phyloP scores from a whole-genome alignment of 2,329 filamentous ascomycete species.

The Neodidymelliopsis sp. region DNA sequence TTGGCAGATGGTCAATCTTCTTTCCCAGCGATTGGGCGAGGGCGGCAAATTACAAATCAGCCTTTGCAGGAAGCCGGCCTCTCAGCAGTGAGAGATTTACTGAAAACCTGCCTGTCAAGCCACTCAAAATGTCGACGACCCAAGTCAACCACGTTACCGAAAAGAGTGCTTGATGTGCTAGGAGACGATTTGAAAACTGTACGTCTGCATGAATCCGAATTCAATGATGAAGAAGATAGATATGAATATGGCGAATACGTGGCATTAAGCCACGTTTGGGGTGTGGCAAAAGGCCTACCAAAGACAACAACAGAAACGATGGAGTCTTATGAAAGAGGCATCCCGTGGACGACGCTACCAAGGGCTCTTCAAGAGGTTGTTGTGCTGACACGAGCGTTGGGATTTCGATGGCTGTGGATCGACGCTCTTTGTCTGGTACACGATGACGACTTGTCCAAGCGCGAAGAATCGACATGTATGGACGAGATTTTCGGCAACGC shows the following conservation, averaged over 20 bases:
- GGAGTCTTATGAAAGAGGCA: constrained; percentile 36
- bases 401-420: constrained; percentile 48
- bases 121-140: constrained; percentile 40
- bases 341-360: constrained; percentile 40
- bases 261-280: constrained; percentile 46
- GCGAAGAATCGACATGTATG: constrained; percentile 37
- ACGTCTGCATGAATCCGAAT: constrained; percentile 39
- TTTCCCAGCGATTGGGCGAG: constrained; percentile 46
- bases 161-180: constrained; percentile 40
- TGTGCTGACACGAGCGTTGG: constrained; percentile 44
- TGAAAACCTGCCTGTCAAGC: constrained; percentile 40
- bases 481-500: constrained; percentile 43
- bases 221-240: constrained; percentile 31
- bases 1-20: constrained; percentile 41
- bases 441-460: constrained; percentile 38
- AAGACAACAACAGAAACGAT: constrained; percentile 41
- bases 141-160: constrained; percentile 36
- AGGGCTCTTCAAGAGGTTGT: constrained; percentile 47
- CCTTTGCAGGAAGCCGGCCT: constrained; percentile 40
- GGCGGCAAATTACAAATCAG: constrained; percentile 40
- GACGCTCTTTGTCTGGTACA: constrained; percentile 46
- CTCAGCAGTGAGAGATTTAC: constrained; percentile 34
- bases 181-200: constrained; percentile 41
- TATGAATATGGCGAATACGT: constrained; percentile 45
- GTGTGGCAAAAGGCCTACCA: constrained; percentile 33